Evolutionary conservation across 495 filamentous ascomycete genomes (phyloP).

Genomic region (Penicillium egyptiacum): DNA sequence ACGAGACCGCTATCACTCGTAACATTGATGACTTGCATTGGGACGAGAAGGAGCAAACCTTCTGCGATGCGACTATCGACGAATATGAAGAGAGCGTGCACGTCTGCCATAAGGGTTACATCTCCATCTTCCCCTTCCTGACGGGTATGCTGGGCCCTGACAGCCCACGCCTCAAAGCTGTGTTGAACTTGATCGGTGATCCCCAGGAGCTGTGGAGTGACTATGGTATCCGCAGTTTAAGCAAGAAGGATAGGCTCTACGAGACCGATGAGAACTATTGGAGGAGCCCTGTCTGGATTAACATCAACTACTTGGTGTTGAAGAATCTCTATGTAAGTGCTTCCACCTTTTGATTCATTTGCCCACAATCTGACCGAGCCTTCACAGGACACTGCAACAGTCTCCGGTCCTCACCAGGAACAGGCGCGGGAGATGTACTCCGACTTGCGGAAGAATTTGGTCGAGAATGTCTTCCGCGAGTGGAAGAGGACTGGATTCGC

Average conservation of each 20-base stretch:
- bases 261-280: slow-evolving; percentile 96
- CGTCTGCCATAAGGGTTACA: slow-evolving; percentile 95
- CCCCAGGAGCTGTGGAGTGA: slow-evolving; percentile 85
- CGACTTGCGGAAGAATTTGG: slow-evolving; percentile 75
- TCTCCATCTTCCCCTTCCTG: slow-evolving; percentile 92
- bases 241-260: slow-evolving; percentile 78
- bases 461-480: slow-evolving; percentile 81
- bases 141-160: slow-evolving; percentile 73
- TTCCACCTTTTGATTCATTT: slow-evolving; percentile 2
- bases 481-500: slow-evolving; percentile 95
- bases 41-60: slow-evolving; percentile 73
- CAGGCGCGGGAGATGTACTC: slow-evolving; percentile 74
- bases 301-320: slow-evolving; percentile 91
- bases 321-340: slow-evolving; percentile 74
- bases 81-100: slow-evolving; percentile 87
- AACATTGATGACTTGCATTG: slow-evolving; percentile 96
- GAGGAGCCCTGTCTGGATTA: slow-evolving; percentile 94
- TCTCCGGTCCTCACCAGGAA: slow-evolving; percentile 64
- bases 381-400: slow-evolving; percentile 42
- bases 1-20: slow-evolving; percentile 73
- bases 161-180: slow-evolving; percentile 65
- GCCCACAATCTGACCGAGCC: slow-evolving; percentile 6
- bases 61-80: slow-evolving; percentile 94
- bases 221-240: slow-evolving; percentile 83
- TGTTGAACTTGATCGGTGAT: slow-evolving; percentile 76